Evolutionary conservation across 1,139 yeast genomes (phyloP).

Genomic region (Hansenula sp.): DNA sequence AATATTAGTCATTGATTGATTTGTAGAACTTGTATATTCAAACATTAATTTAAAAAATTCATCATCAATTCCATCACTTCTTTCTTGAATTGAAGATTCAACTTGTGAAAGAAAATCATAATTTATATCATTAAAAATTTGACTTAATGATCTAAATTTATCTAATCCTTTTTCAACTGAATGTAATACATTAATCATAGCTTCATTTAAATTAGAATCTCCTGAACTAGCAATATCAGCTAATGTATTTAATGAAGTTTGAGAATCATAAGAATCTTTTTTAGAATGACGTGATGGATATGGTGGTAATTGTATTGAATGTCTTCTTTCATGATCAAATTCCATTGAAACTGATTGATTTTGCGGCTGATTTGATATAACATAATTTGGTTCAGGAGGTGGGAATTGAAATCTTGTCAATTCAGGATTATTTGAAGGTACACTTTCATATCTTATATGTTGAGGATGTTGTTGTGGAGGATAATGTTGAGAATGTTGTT

Average conservation of each 20-base stretch:
- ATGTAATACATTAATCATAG: conserved; percentile 1
- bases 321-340: conserved; percentile 7
- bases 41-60: not conserved
- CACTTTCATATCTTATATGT: conserved; percentile 2
- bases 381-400: conserved; percentile 4
- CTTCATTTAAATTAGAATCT: not conserved
- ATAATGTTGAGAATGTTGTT: not conserved
- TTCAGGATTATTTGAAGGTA: not conserved
- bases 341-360: not conserved
- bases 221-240: conserved; percentile 20
- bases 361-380: not conserved
- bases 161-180: conserved; percentile 10
- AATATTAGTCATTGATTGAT: not conserved
- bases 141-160: conserved; percentile 6
- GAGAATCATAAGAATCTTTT: conserved; percentile 20
- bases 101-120: conserved; percentile 13
- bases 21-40: not conserved
- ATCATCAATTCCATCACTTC: not conserved
- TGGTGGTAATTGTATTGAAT: conserved; percentile 13
- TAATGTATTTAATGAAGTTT: conserved; percentile 16
- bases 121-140: conserved; percentile 12
- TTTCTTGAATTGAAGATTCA: not conserved
- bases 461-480: not conserved
- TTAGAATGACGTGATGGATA: conserved; percentile 8
- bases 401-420: conserved; percentile 8